phyloP scores from a whole-genome alignment of 176 grass and related monocot species.

The Elaeis guineensis region DNA sequence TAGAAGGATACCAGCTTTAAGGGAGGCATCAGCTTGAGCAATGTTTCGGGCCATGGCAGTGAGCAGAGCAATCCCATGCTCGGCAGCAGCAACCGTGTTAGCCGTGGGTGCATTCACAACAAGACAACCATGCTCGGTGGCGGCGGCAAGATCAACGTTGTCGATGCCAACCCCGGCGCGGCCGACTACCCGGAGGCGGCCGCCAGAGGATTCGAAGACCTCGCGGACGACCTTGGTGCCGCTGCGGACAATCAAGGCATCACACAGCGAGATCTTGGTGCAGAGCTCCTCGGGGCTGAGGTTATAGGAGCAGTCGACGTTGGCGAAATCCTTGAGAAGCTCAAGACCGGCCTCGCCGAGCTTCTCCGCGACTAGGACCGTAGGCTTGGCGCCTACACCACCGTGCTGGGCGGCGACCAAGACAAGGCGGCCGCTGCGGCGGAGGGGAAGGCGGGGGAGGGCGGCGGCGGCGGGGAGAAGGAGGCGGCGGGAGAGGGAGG shows the following conservation, averaged over 20 bases:
- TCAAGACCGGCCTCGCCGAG: constrained; percentile 60
- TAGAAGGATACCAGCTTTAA: constrained; percentile 60
- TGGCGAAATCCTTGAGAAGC: constrained; percentile 58
- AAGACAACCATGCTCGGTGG: constrained; percentile 82
- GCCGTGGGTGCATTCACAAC: constrained; percentile 89
- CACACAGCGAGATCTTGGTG: constrained; percentile 75
- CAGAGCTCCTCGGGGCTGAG: constrained; percentile 74
- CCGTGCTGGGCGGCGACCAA: constrained; percentile 7
- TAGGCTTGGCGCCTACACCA: constrained; percentile 35
- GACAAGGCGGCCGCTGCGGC: background rate
- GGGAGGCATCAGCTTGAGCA: constrained; percentile 67
- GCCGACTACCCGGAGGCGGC: constrained; percentile 65
- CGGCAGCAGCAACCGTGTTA: constrained; percentile 71
- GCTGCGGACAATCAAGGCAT: constrained; percentile 74
- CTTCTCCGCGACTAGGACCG: constrained; percentile 73
- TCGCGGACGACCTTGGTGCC: constrained; percentile 68
- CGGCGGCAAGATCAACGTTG: constrained; percentile 84
- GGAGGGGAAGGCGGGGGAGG: constrained; percentile 10
- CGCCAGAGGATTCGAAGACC: constrained; percentile 62
- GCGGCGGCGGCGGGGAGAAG: background rate
- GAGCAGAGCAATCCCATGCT: constrained; percentile 72
- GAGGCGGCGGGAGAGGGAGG: constrained; percentile 16
- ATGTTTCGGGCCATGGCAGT: constrained; percentile 68
- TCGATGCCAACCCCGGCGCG: constrained; percentile 78
- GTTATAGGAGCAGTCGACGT: constrained; percentile 86